These are phyloP conservation scores for Thecaphora thlaspeos DNA, from an alignment of 1,284 basidiomycete genomes.

Conservation along the genomic window DNA sequence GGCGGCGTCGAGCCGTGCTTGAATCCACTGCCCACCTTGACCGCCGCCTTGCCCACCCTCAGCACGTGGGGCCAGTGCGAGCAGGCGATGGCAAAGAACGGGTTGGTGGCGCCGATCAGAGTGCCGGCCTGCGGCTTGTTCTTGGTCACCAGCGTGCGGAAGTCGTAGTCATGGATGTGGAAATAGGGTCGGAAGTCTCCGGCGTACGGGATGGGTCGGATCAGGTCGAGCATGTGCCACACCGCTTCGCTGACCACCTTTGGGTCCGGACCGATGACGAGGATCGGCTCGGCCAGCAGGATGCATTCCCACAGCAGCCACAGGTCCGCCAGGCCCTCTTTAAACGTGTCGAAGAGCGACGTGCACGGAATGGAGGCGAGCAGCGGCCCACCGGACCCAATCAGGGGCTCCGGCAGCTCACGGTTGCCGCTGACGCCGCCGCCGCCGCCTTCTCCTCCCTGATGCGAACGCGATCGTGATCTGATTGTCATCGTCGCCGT, in stretches of 20 bases:
- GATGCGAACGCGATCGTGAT: constrained; percentile 3
- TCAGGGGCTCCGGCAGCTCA: constrained; percentile 25
- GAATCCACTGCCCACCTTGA: constrained; percentile 25
- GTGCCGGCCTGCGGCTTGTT: constrained; percentile 80
- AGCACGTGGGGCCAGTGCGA: constrained; percentile 86
- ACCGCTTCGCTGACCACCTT: constrained; percentile 77
- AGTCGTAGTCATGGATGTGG: constrained; percentile 90
- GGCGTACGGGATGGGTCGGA: constrained; percentile 81
- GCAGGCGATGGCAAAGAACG: constrained; percentile 83
- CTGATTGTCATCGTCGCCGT: constrained; percentile 29
- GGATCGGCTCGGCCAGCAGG: constrained; percentile 73
- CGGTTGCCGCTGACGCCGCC: constrained; percentile 9
- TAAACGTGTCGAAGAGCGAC: constrained; percentile 46
- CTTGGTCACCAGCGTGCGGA: constrained; percentile 72
- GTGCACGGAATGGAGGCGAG: constrained; percentile 74
- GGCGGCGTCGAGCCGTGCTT: constrained; percentile 13
- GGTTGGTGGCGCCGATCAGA: constrained; percentile 89
- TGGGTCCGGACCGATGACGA: constrained; percentile 77
- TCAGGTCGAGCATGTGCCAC: constrained; percentile 69
- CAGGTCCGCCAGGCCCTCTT: constrained; percentile 63
- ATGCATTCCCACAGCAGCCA: constrained; percentile 73
- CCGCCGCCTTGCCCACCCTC: constrained; percentile 62
- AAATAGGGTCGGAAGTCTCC: constrained; percentile 90
- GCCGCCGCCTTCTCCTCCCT: constrained; percentile 5
- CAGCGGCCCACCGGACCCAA: constrained; percentile 25